Evolutionary conservation across 139 green algal species (phyloP).

Genomic region (Volvox reticuliferus): DNA sequence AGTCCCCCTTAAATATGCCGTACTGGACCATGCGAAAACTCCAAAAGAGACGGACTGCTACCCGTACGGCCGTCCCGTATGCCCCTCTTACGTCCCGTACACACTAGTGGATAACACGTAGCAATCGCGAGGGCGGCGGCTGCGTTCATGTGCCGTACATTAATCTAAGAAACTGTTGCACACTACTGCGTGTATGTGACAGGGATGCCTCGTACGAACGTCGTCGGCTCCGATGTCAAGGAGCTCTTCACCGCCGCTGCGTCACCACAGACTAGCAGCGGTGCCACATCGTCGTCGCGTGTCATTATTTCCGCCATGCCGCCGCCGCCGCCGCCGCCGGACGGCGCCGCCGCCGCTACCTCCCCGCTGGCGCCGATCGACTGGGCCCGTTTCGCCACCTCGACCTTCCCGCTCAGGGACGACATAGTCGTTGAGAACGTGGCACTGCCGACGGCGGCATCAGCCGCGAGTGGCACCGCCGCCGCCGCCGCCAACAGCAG

Average conservation of each 20-base stretch:
- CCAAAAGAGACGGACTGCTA: no score
- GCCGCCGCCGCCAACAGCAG: not conserved
- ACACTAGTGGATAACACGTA: no score
- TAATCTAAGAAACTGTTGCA: not conserved
- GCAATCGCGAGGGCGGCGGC: no score
- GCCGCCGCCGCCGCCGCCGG: not conserved
- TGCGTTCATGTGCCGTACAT: not conserved
- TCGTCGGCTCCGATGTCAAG: slow-evolving; percentile 28
- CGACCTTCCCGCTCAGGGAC: not conserved
- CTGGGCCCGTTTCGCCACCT: not conserved
- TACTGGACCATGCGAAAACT: no score
- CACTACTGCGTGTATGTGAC: not conserved
- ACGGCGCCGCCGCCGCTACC: no score
- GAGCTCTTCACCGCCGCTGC: slow-evolving; percentile 26
- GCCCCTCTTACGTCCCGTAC: no score
- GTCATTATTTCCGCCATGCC: not conserved
- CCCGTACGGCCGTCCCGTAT: no score
- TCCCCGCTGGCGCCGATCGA: not conserved
- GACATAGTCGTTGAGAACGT: slow-evolving; percentile 7
- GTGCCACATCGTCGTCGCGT: not conserved
- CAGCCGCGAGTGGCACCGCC: not conserved
- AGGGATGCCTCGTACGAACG: slow-evolving; percentile 14
- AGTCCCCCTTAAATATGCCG: no score
- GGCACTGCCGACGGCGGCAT: not conserved
- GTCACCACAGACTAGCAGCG: not conserved